Evolutionary conservation across 2,329 filamentous ascomycete genomes (phyloP), one percentile per base, ranked within the genome.

Genomic region (Claviceps fusiformis): DNA sequence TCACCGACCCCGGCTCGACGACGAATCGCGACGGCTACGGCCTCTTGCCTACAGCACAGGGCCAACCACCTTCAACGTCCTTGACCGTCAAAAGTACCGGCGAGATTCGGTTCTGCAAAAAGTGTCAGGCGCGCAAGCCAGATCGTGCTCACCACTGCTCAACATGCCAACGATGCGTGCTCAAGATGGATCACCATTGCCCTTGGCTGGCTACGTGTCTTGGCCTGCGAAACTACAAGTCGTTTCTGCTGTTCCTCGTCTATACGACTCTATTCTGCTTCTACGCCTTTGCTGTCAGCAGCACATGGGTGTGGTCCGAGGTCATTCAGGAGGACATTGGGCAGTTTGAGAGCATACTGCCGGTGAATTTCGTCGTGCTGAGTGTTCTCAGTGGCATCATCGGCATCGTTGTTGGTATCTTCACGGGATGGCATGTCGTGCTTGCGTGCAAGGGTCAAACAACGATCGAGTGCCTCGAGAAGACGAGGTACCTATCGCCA

Each of bases 121-220:
- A 98, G 73, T 98, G 93, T 70, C 88, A 95, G 73, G 85, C 85
- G 53, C 82, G 87, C 59, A 98, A 98, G 74, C 93, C 93, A 46
- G 93, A 98, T 72, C 88, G 93, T 58, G 84, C 92, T 37, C 93
- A 98, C 70, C 93, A 98, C 74, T 98, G 93, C 77, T 95, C 89
- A 11, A 95, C 90, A 4, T 98, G 93, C 72, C 83, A 86, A 62
- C 86, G 87, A 65, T 98, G 93, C 69, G 91, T 98, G 31, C 77
- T 98, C 69, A 98, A 98, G 76, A 98, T 98, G 93, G 93, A 98
- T 68, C 93, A 98, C 70, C 93, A 98, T 73, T 98, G 93, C 68
- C 93, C 93, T 17, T 98, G 93, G 93, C 79, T 98, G 52, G 92
- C 93, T 33, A 95, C 89, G 4, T 98, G 93, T 70, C 87, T 98